phyloP scores from a whole-genome alignment of 371 early-diverging fungal genomes.

The Haplosporangium sp. region DNA sequence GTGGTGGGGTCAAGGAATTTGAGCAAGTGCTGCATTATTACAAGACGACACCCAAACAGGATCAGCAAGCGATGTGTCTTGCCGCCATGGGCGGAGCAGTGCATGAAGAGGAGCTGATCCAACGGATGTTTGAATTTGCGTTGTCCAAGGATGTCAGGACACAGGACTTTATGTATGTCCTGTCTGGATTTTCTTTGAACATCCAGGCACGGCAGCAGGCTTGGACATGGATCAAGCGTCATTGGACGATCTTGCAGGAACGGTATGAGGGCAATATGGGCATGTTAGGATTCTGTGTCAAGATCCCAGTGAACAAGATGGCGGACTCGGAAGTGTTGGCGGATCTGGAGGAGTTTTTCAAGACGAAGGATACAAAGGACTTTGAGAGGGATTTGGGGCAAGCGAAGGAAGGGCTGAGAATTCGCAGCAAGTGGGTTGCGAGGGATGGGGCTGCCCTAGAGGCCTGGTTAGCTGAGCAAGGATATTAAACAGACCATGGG shows the following conservation, averaged over 20 bases:
- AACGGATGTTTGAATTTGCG: slow-evolving; percentile 69
- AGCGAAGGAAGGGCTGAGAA: slow-evolving; percentile 81
- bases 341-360: slow-evolving; percentile 80
- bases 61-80: slow-evolving; percentile 82
- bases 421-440: slow-evolving; percentile 81
- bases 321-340: slow-evolving; percentile 66
- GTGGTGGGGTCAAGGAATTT: slow-evolving; percentile 79
- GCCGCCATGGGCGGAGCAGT: slow-evolving; percentile 74
- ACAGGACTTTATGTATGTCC: slow-evolving; percentile 76
- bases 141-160: slow-evolving; percentile 76
- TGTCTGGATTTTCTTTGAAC: slow-evolving; percentile 70
- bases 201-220: slow-evolving; percentile 71
- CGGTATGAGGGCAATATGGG: slow-evolving; percentile 77
- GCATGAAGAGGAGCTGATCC: slow-evolving; percentile 63
- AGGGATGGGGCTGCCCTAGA: slow-evolving; percentile 78
- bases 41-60: slow-evolving; percentile 68
- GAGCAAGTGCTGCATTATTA: slow-evolving; percentile 78
- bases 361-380: slow-evolving; percentile 76
- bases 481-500: slow-evolving; percentile 14
- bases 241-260: slow-evolving; percentile 30
- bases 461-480: slow-evolving; percentile 67
- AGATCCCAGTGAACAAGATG: slow-evolving; percentile 74
- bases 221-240: slow-evolving; percentile 70
- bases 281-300: slow-evolving; percentile 78
- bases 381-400: slow-evolving; percentile 83